phyloP scores from a whole-genome alignment of 169 alveolate genomes.

The Perkinsus chesapeaki region DNA sequence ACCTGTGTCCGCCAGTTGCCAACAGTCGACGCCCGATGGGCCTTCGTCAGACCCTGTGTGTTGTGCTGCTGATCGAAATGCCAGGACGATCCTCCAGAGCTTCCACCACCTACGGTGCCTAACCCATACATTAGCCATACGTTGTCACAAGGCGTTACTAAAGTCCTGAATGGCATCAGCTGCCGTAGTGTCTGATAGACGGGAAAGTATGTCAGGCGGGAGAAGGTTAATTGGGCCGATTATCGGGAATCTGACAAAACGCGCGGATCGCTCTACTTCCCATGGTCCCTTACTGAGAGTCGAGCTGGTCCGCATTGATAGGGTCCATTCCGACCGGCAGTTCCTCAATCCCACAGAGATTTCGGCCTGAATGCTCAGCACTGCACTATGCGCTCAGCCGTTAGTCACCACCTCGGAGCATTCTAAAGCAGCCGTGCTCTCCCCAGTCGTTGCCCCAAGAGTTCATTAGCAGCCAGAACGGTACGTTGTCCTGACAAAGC shows the following conservation, averaged over 20 bases:
- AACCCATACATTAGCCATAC: neutral
- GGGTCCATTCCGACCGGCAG: neutral
- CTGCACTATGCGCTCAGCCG: too few relatives aligned
- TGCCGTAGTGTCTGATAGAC: neutral
- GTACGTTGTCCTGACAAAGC: neutral
- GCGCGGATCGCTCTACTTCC: too few relatives aligned
- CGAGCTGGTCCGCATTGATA: neutral
- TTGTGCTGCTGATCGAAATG: neutral
- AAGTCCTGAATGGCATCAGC: neutral
- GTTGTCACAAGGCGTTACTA: neutral
- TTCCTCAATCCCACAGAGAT: neutral
- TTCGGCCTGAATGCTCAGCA: too few relatives aligned
- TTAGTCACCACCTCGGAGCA: neutral
- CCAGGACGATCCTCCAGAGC: neutral
- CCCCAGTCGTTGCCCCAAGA: conserved; percentile 1
- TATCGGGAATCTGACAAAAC: neutral
- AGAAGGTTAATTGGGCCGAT: neutral
- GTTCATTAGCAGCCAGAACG: neutral
- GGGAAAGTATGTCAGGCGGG: neutral
- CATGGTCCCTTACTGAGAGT: neutral
- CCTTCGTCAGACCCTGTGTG: neutral
- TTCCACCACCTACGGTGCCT: neutral
- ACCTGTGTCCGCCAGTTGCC: neutral
- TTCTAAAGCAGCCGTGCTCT: neutral
- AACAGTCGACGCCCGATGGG: neutral